Evolutionary conservation across 768 basidiomycete species (phyloP).

Genomic region (Sporobolomyces pararoseus): DNA sequence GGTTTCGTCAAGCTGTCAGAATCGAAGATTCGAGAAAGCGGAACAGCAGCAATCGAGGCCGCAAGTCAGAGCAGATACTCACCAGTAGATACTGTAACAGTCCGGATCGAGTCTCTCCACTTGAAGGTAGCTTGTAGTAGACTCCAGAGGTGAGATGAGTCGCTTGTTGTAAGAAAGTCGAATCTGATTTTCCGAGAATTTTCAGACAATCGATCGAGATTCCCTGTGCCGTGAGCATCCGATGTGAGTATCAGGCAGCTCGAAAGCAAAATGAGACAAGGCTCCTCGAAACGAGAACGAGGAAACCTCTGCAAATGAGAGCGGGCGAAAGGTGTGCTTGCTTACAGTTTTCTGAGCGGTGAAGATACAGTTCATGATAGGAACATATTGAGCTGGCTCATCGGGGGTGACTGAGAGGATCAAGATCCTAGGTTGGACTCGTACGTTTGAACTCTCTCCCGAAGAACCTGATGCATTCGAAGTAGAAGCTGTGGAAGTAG

Average conservation of each 20-base stretch:
- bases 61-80: too few relatives aligned
- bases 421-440: slow-evolving; percentile 58
- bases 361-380: slow-evolving; percentile 98
- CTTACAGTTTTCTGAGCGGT: slow-evolving; percentile 90
- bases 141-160: slow-evolving; percentile 91
- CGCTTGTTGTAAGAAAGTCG: slow-evolving; percentile 95
- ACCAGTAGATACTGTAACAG: slow-evolving; percentile 90
- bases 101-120: slow-evolving; percentile 64
- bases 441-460: background rate
- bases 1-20: too few relatives aligned
- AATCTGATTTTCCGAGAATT: slow-evolving; percentile 66
- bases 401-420: slow-evolving; percentile 90
- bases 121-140: slow-evolving; percentile 65
- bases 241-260: too few relatives aligned
- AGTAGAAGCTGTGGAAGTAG: slow-evolving; percentile 27
- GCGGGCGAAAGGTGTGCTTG: too few relatives aligned
- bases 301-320: background rate
- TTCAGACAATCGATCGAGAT: slow-evolving; percentile 96
- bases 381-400: slow-evolving; percentile 83
- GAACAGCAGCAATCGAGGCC: too few relatives aligned
- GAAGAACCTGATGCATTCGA: slow-evolving; percentile 19
- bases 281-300: too few relatives aligned
- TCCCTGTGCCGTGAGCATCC: slow-evolving; percentile 58
- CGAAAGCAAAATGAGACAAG: too few relatives aligned
- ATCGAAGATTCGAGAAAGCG: too few relatives aligned